Percentiles rank a stretch among this genome's conserved stretches.
Evolutionary conservation across 2,329 filamentous ascomycete species (phyloP).

Genomic region (Neoscytalidium dimidiatum): DNA sequence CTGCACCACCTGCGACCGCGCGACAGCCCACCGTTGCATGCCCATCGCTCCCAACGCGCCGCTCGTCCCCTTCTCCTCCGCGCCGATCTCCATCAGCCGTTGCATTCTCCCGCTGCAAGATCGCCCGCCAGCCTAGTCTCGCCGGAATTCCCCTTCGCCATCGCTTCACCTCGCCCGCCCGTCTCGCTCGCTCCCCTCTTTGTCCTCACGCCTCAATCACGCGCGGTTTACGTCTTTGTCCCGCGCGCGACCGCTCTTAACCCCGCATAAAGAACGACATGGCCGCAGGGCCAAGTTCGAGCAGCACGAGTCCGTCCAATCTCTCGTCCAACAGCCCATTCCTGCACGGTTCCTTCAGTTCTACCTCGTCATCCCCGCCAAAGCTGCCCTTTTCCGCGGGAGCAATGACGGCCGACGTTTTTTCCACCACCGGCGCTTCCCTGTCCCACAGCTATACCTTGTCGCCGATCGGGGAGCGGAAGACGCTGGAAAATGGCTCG

Average conservation of each 20-base stretch:
- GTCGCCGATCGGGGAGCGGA: conserved; percentile 44
- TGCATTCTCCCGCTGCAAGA: not conserved
- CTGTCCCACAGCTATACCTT: conserved; percentile 41
- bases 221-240: conserved; percentile 16
- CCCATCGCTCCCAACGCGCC: not conserved
- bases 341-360: conserved; percentile 41
- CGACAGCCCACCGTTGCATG: not conserved
- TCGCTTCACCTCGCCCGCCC: not conserved
- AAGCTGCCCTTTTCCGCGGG: conserved; percentile 36
- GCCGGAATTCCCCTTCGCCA: not conserved
- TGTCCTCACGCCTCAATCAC: conserved; percentile 14
- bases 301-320: conserved; percentile 43
- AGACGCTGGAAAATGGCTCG: conserved; percentile 38
- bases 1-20: not conserved
- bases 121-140: not conserved
- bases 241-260: conserved; percentile 1
- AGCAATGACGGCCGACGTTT: conserved; percentile 44
- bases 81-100: conserved; percentile 12
- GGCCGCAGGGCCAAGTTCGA: conserved; percentile 44
- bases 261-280: conserved; percentile 26
- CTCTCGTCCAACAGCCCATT: conserved; percentile 40
- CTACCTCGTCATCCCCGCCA: conserved; percentile 42
- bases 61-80: not conserved
- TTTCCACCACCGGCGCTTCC: conserved; percentile 29
- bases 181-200: conserved; percentile 15